Base-by-base conservation (phyloP, 176 grass and related monocot genomes). In the Saccharum officinarum region DNA sequence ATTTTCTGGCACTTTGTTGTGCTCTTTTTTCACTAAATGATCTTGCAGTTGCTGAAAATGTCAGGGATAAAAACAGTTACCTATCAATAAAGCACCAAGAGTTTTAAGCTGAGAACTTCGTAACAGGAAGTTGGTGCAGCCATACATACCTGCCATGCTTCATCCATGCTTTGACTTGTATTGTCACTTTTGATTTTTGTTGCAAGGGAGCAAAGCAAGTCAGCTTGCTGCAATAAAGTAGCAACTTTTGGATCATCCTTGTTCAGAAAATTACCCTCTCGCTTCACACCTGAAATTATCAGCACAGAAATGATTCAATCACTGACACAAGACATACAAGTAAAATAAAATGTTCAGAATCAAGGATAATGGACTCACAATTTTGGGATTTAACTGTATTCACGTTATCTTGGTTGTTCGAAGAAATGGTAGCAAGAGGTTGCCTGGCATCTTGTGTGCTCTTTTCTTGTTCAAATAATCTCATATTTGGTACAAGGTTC, bases 111-210 rank as follows among this genome's bases (percentile, higher is more conserved):
- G 16, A 71, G 25, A 73, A 82, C 25, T 82, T 38, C 33, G 6
- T 36, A 65, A 25, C 37, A 88, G 40, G n/a, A 75, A 37, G 34
- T n/a, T 64, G 67, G 17, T 1, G 20, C 57, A 69, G 49, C 17
- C 72, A 79, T 75, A 92, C 97, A 84, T 81, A 97, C 97, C 94
- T 99, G 88, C 94, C 97, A 92, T 31, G 97, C 92, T 85, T 99
- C 97, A 55, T 99, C 97, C 82, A 94, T 88, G 67, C 92, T 99
- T 82, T 91, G 88, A 80, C 90, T 90, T 0, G 82, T 89, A 41
- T 92, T 82, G 67, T 92, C 97, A 79, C 81, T 66, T 76, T 94
- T 99, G 39, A 99, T 78, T 94, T 97, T 94, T 67, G 85, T 80
- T 28, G 97, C 94, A 86, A 99, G 88, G 78, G 92, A 97, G 64